Base-by-base conservation (phyloP, 371 early-diverging fungal genomes). In the Mortierella sp. region DNA sequence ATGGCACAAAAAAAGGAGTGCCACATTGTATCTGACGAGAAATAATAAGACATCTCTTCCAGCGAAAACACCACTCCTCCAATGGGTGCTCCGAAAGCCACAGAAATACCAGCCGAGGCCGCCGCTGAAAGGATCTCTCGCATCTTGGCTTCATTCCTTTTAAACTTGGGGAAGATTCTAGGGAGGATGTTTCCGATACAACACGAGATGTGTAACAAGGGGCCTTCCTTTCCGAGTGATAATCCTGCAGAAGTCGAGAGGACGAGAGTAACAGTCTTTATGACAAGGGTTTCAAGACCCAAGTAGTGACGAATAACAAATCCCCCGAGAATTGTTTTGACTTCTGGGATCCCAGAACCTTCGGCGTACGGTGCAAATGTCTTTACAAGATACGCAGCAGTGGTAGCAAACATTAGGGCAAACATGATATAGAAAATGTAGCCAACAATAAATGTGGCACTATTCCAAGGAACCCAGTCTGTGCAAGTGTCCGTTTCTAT, bases 21-120 rank as follows among this genome's bases (percentile, higher is more conserved):
- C 90, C 93, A 93, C 94, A 96, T 92, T 14, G 95, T 96, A 75
- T 93, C 93, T 68, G 88, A 86, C 14, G 96, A 93, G 74, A 96
- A 96, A 77, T 94, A 96, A 79, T 93, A 94, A 22, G 93, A 92
- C 49, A 95, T 91, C 78, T 96, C 96, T 78, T 96, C 96, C 35
- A 96, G 86, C 35, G 91, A 87, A 69, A 95, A 96, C 66, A 96
- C 84, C 6, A 96, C 95, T 5, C 96, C 96, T 57, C 96, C 96
- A 65, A 96, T 94, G 0, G 96, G 96, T 0, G 95, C 91, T 24
- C 96, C 96, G 83, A 96, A 96, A 2, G 91, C 92, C 43, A 94
- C 94, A 24, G 93, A 90, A 37, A 96, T 90, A 35, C 96, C 96
- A 0, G 96, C 96, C 0, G 96, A 94, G 0, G 93, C 87, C 0